Base-by-base conservation (phyloP, 257 asterid genomes). In the Voacanga thouarsii region DNA sequence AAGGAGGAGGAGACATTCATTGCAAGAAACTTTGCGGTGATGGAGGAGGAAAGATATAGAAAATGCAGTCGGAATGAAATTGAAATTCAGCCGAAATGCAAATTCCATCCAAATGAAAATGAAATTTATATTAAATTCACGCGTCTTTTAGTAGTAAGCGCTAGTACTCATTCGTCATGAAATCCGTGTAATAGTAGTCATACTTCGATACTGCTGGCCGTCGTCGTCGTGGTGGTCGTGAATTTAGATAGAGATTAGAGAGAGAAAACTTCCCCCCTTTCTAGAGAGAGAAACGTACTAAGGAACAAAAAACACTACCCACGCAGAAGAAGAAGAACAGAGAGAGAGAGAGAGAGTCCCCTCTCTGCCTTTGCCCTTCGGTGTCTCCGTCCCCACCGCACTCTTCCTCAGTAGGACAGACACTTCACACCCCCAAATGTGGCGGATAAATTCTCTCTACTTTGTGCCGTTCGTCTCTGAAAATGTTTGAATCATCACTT, bases 61-160 rank as follows among this genome's bases (percentile, higher is more conserved):
- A 89, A 87, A 89, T 85, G 87, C 72, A 85, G 92, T 89, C 97
- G 97, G 93, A 94, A 94, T 94, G 94, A 87, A 92, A 90, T 89
- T 75, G 89, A 94, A 91, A 91, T 88, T 72, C 84, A 49, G 73
- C 56, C 79, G 68, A 85, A 87, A 89, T 86, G 71, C 83, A 83
- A 85, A 87, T 83, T 67, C 82, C 78, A 56, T 30, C 63, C 78
- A 85, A 88, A 87, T 91, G 90, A 84, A 84, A 85, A 80, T 75
- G 83, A 89, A 84, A 89, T 86, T 85, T 85, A 76, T 76, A 80
- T 78, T 82, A 89, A 88, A 87, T 91, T 86, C 86, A 90, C 94
- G 91, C 92, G 94, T 88, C 84, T 83, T 71, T 74, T 75, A 75
- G 86, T 80, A 79, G 81, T 73, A 79, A 33, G 37, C 37, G 2